These are phyloP conservation scores for Acacia acuminata DNA, from an alignment of 306 rosid genomes.

Conservation along the genomic window DNA sequence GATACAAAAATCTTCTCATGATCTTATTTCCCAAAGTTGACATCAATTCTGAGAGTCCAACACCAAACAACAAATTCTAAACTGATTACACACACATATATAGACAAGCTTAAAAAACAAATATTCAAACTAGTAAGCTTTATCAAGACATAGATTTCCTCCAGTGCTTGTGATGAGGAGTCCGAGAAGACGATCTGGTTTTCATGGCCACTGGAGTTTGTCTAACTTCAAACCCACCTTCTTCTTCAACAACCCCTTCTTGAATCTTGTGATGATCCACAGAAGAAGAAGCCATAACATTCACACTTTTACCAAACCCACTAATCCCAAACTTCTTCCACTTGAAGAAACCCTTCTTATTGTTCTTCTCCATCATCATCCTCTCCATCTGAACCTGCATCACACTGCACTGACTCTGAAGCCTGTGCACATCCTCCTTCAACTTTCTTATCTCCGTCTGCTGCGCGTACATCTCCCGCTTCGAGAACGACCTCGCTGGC, in stretches of 20 bases:
- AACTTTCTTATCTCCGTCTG: constrained; percentile 73
- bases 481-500: constrained; percentile 54
- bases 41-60: not conserved
- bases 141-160: constrained; percentile 76
- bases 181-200: constrained; percentile 43
- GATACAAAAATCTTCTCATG: not conserved
- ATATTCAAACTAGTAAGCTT: not conserved
- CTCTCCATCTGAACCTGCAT: constrained; percentile 78
- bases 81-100: not conserved
- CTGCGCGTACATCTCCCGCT: constrained; percentile 65
- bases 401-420: constrained; percentile 63
- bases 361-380: constrained; percentile 39
- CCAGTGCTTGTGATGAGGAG: constrained; percentile 56
- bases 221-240: constrained; percentile 43
- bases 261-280: constrained; percentile 29
- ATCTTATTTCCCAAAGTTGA: not conserved
- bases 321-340: constrained; percentile 69
- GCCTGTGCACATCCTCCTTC: constrained; percentile 72
- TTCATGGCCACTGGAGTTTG: constrained; percentile 69
- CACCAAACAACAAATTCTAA: not conserved
- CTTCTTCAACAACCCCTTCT: constrained; percentile 31
- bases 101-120: not conserved
- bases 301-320: constrained; percentile 31
- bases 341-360: constrained; percentile 57
- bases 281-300: constrained; percentile 18